phyloP scores from a whole-genome alignment of 257 asterid species.

The Scutellaria barbata region DNA sequence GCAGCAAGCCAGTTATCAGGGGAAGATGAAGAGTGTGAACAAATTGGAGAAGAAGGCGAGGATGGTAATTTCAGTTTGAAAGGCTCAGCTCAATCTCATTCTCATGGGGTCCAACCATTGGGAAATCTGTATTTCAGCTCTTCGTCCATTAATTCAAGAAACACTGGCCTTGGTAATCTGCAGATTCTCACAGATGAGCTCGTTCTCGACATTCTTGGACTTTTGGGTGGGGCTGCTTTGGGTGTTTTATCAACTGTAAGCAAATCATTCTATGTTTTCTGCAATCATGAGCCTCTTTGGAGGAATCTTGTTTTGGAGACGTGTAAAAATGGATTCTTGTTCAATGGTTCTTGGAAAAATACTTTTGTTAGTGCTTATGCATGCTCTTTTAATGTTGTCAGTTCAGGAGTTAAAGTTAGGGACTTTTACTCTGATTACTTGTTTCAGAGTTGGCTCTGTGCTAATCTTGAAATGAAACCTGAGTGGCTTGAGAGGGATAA shows the following conservation, averaged over 20 bases:
- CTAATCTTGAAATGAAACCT: constrained; percentile 94
- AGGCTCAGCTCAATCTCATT: constrained; percentile 58
- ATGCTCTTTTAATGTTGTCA: constrained; percentile 38
- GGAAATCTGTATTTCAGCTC: constrained; percentile 80
- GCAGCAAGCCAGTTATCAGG: constrained; percentile 14
- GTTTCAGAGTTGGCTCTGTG: constrained; percentile 99
- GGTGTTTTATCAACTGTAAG: constrained; percentile 83
- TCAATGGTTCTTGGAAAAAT: constrained; percentile 66
- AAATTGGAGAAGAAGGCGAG: constrained; percentile 43
- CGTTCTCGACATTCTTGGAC: constrained; percentile 77
- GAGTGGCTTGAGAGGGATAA: constrained; percentile 94
- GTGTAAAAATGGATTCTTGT: constrained; percentile 62
- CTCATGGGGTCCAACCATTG: constrained; percentile 85
- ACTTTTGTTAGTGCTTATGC: constrained; percentile 49
- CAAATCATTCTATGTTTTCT: constrained; percentile 89
- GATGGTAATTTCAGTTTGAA: constrained; percentile 72
- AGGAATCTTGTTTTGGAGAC: constrained; percentile 76
- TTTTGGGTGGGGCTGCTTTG: constrained; percentile 63
- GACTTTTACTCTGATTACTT: constrained; percentile 94
- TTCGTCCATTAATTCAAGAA: constrained; percentile 64
- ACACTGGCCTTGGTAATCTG: constrained; percentile 78
- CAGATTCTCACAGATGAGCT: constrained; percentile 84
- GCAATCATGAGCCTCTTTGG: constrained; percentile 95
- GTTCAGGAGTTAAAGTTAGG: constrained; percentile 58
- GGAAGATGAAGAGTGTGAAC: constrained; percentile 35